Percentiles rank a stretch among this genome's conserved stretches.
Evolutionary conservation across 2,329 filamentous ascomycete genomes (phyloP).

Genomic region (Trichoderma sp.): DNA sequence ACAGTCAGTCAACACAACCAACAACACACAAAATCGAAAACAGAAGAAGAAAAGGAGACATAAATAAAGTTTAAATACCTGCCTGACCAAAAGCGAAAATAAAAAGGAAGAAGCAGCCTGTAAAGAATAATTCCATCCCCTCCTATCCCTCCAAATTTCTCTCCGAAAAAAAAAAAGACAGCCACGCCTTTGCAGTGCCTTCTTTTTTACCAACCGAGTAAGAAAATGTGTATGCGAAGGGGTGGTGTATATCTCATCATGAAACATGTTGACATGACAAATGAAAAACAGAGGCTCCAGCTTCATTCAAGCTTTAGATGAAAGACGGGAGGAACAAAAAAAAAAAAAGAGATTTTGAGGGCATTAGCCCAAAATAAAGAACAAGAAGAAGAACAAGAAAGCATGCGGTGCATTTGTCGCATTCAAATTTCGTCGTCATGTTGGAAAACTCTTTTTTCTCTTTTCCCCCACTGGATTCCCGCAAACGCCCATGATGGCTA

Average conservation of each 20-base stretch:
- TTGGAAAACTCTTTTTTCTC: not conserved
- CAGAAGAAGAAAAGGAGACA: not conserved
- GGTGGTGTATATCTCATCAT: constrained; percentile 20
- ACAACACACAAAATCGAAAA: not conserved
- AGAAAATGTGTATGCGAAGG: not conserved
- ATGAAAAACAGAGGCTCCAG: not conserved
- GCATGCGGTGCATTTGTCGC: constrained; percentile 7
- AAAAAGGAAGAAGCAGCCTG: not conserved
- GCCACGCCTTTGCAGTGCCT: not conserved
- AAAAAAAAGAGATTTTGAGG: not conserved
- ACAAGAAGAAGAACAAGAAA: not conserved
- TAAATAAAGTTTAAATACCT: not conserved
- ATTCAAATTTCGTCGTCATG: constrained; percentile 7
- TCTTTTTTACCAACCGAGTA: not conserved
- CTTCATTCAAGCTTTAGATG: not conserved
- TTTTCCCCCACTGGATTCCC: not conserved
- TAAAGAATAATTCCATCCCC: not conserved
- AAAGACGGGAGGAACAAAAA: not conserved
- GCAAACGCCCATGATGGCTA: constrained; percentile 10
- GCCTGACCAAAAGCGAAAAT: not conserved
- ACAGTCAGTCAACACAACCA: not conserved
- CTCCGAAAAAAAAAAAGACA: not conserved
- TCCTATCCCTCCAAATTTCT: not conserved
- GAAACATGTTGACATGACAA: constrained; percentile 14
- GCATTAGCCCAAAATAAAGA: not conserved